These are phyloP conservation scores for Cladorrhinum sp. DNA, from an alignment of 2,329 filamentous ascomycete genomes.

Conservation along the genomic window DNA sequence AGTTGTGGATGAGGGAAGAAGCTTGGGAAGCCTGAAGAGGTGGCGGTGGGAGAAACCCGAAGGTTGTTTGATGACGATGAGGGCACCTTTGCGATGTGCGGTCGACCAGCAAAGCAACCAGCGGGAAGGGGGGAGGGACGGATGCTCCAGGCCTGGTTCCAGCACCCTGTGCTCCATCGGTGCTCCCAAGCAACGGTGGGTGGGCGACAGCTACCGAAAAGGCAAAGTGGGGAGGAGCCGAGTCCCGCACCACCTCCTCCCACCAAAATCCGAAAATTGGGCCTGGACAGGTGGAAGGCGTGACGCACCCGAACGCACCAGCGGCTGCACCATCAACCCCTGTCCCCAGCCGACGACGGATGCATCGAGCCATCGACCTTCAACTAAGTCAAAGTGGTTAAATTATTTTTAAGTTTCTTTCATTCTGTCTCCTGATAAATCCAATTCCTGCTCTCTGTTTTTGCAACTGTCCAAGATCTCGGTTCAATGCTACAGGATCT, in stretches of 20 bases:
- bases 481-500: constrained; percentile 1
- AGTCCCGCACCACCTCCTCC: constrained; percentile 2
- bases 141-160: constrained; percentile 20
- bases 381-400: not conserved
- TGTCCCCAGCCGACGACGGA: constrained; percentile 4
- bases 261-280: constrained; percentile 9
- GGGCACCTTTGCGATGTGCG: constrained; percentile 14
- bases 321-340: constrained; percentile 1
- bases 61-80: constrained; percentile 28
- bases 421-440: not conserved
- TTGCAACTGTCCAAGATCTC: not conserved
- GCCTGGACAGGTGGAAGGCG: not conserved
- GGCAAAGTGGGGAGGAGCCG: constrained; percentile 19
- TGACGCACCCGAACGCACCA: constrained; percentile 9
- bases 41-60: constrained; percentile 20
- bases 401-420: not conserved
- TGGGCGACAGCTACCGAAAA: constrained; percentile 9
- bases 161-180: constrained; percentile 15
- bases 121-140: constrained; percentile 12
- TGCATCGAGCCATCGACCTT: not conserved
- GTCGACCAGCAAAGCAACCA: constrained; percentile 6
- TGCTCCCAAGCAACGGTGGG: constrained; percentile 14
- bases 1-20: constrained; percentile 16
- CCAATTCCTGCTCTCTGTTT: not conserved
- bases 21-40: constrained; percentile 20